Percentiles rank a stretch among this genome's conserved stretches.
Evolutionary conservation across 2,329 filamentous ascomycete species (phyloP).

Genomic region (Dactylonectria estremocensis): DNA sequence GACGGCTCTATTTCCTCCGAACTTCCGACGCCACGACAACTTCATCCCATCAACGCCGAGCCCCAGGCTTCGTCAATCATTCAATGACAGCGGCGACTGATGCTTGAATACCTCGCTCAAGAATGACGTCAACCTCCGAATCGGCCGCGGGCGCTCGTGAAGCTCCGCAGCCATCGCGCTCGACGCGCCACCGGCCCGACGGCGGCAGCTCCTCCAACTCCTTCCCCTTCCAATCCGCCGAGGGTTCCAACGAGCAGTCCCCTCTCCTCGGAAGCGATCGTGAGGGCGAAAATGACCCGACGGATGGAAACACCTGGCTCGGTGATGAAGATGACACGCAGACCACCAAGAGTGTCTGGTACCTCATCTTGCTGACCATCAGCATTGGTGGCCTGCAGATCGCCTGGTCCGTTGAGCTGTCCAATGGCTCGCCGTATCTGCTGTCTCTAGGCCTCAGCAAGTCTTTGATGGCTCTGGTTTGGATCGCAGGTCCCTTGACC

Average conservation of each 20-base stretch:
- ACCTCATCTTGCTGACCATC: slow-evolving; percentile 88
- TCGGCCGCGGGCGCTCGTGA: slow-evolving; percentile 19
- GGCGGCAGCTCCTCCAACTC: slow-evolving; percentile 21
- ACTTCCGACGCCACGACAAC: slow-evolving; percentile 23
- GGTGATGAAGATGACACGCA: slow-evolving; percentile 57
- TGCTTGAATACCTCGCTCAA: slow-evolving; percentile 22
- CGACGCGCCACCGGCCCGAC: slow-evolving; percentile 30
- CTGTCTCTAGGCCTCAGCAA: slow-evolving; percentile 87
- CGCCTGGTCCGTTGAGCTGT: slow-evolving; percentile 95
- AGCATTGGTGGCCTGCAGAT: slow-evolving; percentile 92
- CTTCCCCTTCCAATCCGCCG: slow-evolving; percentile 38
- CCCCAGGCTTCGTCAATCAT: slow-evolving; percentile 13
- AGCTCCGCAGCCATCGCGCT: slow-evolving; percentile 22
- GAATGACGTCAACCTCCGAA: slow-evolving; percentile 37
- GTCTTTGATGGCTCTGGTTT: slow-evolving; percentile 85
- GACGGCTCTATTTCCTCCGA: slow-evolving; percentile 34
- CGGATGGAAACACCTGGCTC: slow-evolving; percentile 12
- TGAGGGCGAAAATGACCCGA: slow-evolving; percentile 26
- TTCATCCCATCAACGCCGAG: slow-evolving; percentile 25
- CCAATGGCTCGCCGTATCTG: slow-evolving; percentile 90
- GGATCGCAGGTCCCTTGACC: slow-evolving; percentile 86
- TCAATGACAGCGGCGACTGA: slow-evolving; percentile 21
- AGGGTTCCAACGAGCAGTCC: slow-evolving; percentile 49
- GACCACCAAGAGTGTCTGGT: slow-evolving; percentile 85
- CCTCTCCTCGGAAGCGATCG: slow-evolving; percentile 47